Evolutionary conservation across 805 yeast genomes (phyloP).

Genomic region (Metschnikowia borealis): DNA sequence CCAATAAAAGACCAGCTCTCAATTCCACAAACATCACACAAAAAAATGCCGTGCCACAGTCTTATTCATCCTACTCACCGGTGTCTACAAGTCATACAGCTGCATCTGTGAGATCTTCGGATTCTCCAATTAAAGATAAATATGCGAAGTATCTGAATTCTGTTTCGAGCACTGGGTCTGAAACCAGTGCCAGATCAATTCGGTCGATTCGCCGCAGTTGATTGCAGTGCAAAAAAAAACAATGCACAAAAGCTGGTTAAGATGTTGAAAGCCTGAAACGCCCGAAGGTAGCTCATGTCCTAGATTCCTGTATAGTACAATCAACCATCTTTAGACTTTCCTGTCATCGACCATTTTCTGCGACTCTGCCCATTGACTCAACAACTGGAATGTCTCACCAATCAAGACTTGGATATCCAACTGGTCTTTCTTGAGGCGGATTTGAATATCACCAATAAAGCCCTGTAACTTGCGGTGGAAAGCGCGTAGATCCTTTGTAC

Average conservation of each 20-base stretch:
- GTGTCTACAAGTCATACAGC: not conserved
- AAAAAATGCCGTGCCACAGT: not conserved
- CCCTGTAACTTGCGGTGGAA: conserved; percentile 22
- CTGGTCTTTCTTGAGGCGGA: conserved; percentile 31
- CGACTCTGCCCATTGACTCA: conserved; percentile 25
- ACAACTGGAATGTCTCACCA: conserved; percentile 21
- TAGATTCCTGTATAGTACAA: not conserved
- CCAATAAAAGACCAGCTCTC: conserved; percentile 10
- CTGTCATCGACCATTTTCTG: conserved; percentile 6
- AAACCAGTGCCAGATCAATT: conserved; percentile 9
- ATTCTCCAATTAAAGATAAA: conserved; percentile 20
- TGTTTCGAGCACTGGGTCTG: not conserved
- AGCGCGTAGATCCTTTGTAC: conserved; percentile 2
- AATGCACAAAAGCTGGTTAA: not conserved
- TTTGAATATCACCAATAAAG: conserved; percentile 33
- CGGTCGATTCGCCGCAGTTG: conserved; percentile 14
- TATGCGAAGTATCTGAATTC: conserved; percentile 22
- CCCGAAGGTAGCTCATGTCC: not conserved
- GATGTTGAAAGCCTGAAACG: not conserved
- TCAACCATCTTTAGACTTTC: not conserved
- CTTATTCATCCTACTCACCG: not conserved
- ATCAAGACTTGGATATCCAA: conserved; percentile 22
- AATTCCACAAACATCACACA: not conserved
- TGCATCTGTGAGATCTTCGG: conserved; percentile 8
- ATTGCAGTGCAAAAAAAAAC: not conserved